Percentiles rank a stretch among this genome's conserved stretches.
Evolutionary conservation across 345 rosid genomes (phyloP).

Genomic region (Acer negundo): DNA sequence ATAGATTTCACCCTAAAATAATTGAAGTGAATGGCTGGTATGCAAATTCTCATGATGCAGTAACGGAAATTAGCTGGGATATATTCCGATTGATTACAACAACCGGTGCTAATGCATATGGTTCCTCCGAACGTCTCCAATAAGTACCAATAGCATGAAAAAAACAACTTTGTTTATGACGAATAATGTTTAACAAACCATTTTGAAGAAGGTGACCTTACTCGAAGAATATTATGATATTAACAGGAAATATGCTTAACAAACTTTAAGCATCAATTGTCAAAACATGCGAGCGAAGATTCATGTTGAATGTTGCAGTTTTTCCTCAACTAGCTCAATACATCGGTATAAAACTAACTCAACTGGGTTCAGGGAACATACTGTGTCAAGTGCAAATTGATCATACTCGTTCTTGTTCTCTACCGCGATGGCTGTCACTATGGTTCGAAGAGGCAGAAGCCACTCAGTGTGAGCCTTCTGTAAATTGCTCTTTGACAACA

Average conservation of each 20-base stretch:
- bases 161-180: not conserved
- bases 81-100: too few species aligned
- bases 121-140: not conserved
- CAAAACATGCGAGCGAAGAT: not conserved
- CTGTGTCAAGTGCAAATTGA: slow-evolving; percentile 30
- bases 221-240: not conserved
- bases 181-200: too few species aligned
- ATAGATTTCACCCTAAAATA: too few species aligned
- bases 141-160: not conserved
- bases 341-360: slow-evolving; percentile 78
- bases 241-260: not conserved
- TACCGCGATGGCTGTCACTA: slow-evolving; percentile 48
- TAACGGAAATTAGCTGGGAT: too few species aligned
- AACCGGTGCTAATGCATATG: too few species aligned
- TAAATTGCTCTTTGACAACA: slow-evolving; percentile 55
- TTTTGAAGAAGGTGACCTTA: not conserved
- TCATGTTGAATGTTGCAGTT: slow-evolving; percentile 30
- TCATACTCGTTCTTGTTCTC: slow-evolving; percentile 48
- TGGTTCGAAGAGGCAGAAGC: slow-evolving; percentile 77
- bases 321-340: slow-evolving; percentile 85
- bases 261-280: not conserved
- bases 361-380: slow-evolving; percentile 58
- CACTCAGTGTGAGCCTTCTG: slow-evolving; percentile 68
- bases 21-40: not conserved
- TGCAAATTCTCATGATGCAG: not conserved